Evolutionary conservation across 495 filamentous ascomycete species (phyloP).

Genomic region (Stereocaulon alpinum): DNA sequence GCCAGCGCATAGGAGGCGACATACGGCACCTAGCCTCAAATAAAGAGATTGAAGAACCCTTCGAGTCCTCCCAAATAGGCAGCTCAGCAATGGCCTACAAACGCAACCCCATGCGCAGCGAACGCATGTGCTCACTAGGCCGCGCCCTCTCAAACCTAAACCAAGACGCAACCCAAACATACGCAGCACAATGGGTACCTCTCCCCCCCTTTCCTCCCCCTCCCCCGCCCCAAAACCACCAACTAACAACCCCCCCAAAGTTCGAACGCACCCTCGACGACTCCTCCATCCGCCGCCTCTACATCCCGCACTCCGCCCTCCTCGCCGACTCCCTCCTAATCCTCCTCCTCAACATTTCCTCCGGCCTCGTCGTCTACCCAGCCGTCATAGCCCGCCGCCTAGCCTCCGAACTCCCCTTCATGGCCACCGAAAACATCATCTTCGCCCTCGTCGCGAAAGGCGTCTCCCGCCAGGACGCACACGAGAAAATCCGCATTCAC

Average conservation of each 20-base stretch:
- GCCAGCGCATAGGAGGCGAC: constrained; percentile 61
- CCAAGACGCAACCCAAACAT: constrained; percentile 64
- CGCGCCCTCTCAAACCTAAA: constrained; percentile 57
- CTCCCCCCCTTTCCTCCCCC: constrained; percentile 19
- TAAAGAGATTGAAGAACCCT: constrained; percentile 11
- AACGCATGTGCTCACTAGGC: constrained; percentile 71
- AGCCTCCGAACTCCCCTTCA: constrained; percentile 78
- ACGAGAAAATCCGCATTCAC: constrained; percentile 71
- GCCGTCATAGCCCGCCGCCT: constrained; percentile 59
- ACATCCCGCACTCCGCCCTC: constrained; percentile 74
- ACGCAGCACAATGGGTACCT: constrained; percentile 76
- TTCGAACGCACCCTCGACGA: constrained; percentile 29
- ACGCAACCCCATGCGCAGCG: constrained; percentile 46
- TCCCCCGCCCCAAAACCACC: too few species aligned
- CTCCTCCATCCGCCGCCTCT: constrained; percentile 55
- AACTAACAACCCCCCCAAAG: not conserved
- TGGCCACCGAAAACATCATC: constrained; percentile 76
- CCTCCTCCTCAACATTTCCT: constrained; percentile 70
- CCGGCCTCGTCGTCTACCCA: constrained; percentile 80
- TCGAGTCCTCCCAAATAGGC: constrained; percentile 34
- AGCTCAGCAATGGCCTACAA: constrained; percentile 69
- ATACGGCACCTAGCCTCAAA: constrained; percentile 65
- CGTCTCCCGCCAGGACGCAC: constrained; percentile 74
- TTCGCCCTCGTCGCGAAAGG: constrained; percentile 74
- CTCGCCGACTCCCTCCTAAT: constrained; percentile 73